Percentiles rank a stretch among this genome's conserved stretches.
Conservation (phyloP, 805 yeast genomes). For the Kuraishia hungarica region DNA sequence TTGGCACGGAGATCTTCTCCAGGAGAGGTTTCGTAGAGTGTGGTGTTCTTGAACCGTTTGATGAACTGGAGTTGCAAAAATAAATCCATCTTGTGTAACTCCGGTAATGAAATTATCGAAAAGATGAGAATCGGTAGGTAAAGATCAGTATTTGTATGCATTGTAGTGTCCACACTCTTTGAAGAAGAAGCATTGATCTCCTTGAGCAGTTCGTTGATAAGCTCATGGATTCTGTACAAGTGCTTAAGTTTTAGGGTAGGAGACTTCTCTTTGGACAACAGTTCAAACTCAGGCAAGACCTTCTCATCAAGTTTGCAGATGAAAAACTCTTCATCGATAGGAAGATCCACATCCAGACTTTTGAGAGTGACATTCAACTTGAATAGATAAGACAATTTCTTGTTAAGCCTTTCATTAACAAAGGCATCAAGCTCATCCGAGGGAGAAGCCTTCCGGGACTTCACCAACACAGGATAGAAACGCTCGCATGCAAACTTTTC, state of each 20-base stretch:
- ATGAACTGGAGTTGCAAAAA: constrained; percentile 23
- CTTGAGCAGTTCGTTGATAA: constrained; percentile 16
- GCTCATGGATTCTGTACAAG: constrained; percentile 19
- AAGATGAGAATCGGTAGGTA: constrained; percentile 26
- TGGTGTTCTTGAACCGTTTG: constrained; percentile 23
- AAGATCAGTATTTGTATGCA: constrained; percentile 22
- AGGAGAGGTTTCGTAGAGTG: constrained; percentile 11
- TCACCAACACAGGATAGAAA: constrained; percentile 23
- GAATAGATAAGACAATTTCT: constrained; percentile 18
- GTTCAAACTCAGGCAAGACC: constrained; percentile 21
- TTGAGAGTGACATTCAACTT: constrained; percentile 15
- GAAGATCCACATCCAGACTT: constrained; percentile 21
- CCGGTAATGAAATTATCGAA: constrained; percentile 20
- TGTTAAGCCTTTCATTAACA: constrained; percentile 16
- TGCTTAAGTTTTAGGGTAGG: constrained; percentile 25
- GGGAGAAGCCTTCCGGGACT: constrained; percentile 19
- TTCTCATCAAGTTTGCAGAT: constrained; percentile 11
- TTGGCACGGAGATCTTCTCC: constrained; percentile 8
- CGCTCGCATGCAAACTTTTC: constrained; percentile 24
- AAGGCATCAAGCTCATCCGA: constrained; percentile 21
- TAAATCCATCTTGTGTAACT: constrained; percentile 18
- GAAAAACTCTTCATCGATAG: constrained; percentile 16
- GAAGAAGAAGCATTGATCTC: constrained; percentile 4
- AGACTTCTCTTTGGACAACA: constrained; percentile 22
- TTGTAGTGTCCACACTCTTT: not conserved